phyloP scores from a whole-genome alignment of 139 green algal genomes.

The Ettlia oleoabundans region DNA sequence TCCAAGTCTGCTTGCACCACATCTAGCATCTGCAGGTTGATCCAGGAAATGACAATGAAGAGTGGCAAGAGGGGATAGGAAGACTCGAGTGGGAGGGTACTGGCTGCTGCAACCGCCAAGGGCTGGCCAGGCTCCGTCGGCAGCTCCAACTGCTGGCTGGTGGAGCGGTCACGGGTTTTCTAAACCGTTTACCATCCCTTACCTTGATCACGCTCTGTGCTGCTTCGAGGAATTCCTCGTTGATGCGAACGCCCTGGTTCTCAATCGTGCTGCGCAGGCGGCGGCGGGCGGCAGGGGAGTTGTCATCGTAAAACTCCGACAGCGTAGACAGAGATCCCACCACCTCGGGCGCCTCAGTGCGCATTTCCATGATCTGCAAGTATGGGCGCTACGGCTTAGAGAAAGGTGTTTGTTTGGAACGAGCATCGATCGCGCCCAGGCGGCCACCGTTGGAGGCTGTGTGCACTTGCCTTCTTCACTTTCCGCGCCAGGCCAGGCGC shows the following conservation, averaged over 20 bases:
- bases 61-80: not conserved
- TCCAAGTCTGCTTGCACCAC: conserved; percentile 81
- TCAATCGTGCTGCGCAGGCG: conserved; percentile 80
- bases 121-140: no score
- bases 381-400: no score
- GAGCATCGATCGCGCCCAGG: no score
- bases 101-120: no score
- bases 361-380: conserved; percentile 84
- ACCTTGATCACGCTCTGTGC: conserved; percentile 74
- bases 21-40: conserved; percentile 74
- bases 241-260: conserved; percentile 72
- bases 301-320: conserved; percentile 83
- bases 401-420: not conserved
- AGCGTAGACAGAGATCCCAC: conserved; percentile 76
- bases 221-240: conserved; percentile 79
- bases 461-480: conserved; percentile 86
- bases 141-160: no score
- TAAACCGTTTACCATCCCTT: no score
- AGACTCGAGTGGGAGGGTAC: no score
- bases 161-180: no score
- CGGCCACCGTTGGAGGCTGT: no score
- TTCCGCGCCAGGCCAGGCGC: conserved; percentile 82
- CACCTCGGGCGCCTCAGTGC: conserved; percentile 86
- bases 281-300: conserved; percentile 62
- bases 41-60: not conserved